These are phyloP conservation scores for Pezicula radicicola DNA, from an alignment of 2,329 filamentous ascomycete genomes.

Conservation along the genomic window DNA sequence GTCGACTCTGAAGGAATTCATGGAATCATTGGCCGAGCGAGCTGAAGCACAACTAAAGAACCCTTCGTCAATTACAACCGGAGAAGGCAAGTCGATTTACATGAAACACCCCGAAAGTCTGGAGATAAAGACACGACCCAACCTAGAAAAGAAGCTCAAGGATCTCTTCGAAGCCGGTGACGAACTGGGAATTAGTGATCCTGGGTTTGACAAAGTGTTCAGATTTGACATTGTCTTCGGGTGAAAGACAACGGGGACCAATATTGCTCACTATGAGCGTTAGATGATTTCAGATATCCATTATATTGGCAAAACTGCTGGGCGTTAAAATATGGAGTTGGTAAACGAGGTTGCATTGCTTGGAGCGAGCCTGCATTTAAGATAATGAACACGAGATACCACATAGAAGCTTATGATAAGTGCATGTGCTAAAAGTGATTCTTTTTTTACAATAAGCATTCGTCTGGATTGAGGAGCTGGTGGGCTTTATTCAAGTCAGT, in stretches of 20 bases:
- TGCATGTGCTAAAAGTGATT: too few relatives aligned
- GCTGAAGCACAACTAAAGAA: constrained; percentile 94
- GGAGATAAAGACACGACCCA: constrained; percentile 79
- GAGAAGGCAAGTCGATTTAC: constrained; percentile 80
- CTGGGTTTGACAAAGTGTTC: constrained; percentile 63
- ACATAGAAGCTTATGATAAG: constrained; percentile 4
- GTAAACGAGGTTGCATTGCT: background rate
- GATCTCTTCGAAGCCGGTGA: constrained; percentile 80
- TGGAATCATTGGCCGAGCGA: constrained; percentile 77
- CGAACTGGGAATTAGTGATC: constrained; percentile 88
- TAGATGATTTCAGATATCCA: too few relatives aligned
- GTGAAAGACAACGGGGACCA: background rate
- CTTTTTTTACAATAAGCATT: too few relatives aligned
- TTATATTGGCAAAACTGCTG: background rate
- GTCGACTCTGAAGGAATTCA: constrained; percentile 75
- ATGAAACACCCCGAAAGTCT: constrained; percentile 81
- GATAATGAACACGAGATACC: constrained; percentile 7
- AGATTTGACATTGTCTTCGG: constrained; percentile 20
- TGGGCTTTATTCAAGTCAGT: too few relatives aligned
- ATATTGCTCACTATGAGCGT: too few relatives aligned
- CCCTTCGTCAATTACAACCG: constrained; percentile 70
- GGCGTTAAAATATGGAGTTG: constrained; percentile 1
- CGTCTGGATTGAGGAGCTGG: too few relatives aligned
- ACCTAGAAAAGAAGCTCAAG: constrained; percentile 72
- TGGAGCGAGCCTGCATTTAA: background rate